A percentile compares a stretch with the other conserved stretches of the same genome.
phyloP scores from a whole-genome alignment of 1,284 basidiomycete species.

The Cryptococcus sp. region DNA sequence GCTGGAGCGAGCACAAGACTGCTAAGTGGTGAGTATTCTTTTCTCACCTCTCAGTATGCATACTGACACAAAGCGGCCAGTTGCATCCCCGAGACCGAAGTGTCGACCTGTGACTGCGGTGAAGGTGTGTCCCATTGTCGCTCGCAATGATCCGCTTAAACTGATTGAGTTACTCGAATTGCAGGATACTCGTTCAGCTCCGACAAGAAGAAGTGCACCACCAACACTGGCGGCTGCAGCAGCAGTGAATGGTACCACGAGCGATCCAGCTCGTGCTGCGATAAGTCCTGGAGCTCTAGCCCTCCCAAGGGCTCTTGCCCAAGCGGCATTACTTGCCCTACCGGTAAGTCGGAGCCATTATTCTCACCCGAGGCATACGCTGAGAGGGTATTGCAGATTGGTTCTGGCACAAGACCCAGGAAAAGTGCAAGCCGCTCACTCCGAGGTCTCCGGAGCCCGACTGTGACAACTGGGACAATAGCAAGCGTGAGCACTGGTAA shows the following conservation, averaged over 20 bases:
- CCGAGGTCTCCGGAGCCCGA: constrained; percentile 42
- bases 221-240: constrained; percentile 22
- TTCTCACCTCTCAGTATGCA: not conserved
- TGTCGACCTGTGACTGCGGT: constrained; percentile 41
- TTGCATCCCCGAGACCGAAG: constrained; percentile 34
- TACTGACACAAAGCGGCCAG: constrained; percentile 9
- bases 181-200: constrained; percentile 39
- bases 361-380: not conserved
- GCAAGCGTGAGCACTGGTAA: constrained; percentile 26
- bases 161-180: not conserved
- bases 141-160: not conserved
- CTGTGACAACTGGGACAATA: constrained; percentile 39
- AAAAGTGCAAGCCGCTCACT: constrained; percentile 33
- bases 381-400: constrained; percentile 27
- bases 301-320: constrained; percentile 38
- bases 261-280: constrained; percentile 35
- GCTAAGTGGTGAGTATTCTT: constrained; percentile 20
- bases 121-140: constrained; percentile 21
- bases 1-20: constrained; percentile 23
- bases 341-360: constrained; percentile 15
- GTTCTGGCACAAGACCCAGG: constrained; percentile 44
- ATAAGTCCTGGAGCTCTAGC: constrained; percentile 24
- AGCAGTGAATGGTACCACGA: constrained; percentile 36
- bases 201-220: constrained; percentile 30
- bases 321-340: constrained; percentile 38